Percentiles rank a stretch among this genome's conserved stretches.
phyloP scores from a whole-genome alignment of 169 alveolate species.

The Eimeria falciformis region DNA sequence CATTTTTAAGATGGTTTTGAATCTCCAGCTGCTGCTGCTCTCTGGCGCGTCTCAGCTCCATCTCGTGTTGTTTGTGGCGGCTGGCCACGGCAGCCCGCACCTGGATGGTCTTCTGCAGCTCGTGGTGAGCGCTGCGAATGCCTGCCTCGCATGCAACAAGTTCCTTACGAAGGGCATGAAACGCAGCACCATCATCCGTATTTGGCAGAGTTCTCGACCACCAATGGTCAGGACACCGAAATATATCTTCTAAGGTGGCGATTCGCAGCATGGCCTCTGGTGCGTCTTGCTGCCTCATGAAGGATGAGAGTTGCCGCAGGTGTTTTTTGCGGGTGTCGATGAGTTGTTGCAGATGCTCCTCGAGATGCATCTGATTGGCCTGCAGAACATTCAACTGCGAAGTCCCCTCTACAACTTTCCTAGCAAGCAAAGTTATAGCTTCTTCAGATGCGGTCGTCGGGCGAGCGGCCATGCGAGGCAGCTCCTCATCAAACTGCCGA shows the following conservation, averaged over 20 bases:
- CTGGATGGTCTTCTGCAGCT: background rate
- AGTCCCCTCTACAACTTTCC: slow-evolving; percentile 16
- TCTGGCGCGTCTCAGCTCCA: background rate
- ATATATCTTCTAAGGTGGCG: slow-evolving; percentile 19
- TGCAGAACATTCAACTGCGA: slow-evolving; percentile 18
- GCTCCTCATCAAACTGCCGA: background rate
- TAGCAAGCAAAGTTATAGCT: background rate
- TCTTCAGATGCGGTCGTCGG: slow-evolving; percentile 34
- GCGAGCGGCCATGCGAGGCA: background rate
- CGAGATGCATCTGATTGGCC: slow-evolving; percentile 11
- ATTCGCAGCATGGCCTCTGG: slow-evolving; percentile 24
- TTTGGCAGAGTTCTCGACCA: background rate
- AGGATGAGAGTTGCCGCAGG: background rate
- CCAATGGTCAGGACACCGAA: slow-evolving; percentile 11
- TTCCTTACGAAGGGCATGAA: background rate
- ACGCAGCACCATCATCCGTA: background rate
- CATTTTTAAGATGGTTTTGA: background rate
- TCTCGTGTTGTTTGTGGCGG: slow-evolving; percentile 22
- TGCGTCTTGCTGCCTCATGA: slow-evolving; percentile 32
- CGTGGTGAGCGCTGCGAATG: slow-evolving; percentile 2
- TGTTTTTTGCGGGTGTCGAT: background rate
- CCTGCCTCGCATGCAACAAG: slow-evolving; percentile 32
- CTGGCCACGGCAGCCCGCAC: slow-evolving; percentile 5
- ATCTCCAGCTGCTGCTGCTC: slow-evolving; percentile 46
- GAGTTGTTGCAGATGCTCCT: slow-evolving; percentile 50